These are phyloP conservation scores for Yamadazyma endophytica DNA, from an alignment of 805 yeast genomes.

Conservation along the genomic window DNA sequence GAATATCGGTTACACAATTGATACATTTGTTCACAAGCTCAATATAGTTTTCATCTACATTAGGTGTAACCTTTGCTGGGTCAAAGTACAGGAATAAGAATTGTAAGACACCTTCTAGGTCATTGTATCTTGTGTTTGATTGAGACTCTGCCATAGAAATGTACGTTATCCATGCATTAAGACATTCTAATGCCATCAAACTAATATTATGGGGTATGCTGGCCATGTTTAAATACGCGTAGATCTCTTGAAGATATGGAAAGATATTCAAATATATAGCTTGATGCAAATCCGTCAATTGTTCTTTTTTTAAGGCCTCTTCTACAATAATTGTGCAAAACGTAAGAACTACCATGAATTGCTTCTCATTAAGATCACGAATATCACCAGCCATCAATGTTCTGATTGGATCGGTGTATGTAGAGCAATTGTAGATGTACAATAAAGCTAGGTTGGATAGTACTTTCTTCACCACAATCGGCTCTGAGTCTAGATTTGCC, in stretches of 20 bases:
- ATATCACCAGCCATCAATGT: conserved; percentile 11
- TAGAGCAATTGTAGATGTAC: conserved; percentile 33
- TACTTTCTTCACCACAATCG: conserved; percentile 54
- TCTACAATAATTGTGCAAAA: conserved; percentile 43
- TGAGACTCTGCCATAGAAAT: conserved; percentile 31
- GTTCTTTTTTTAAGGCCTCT: conserved; percentile 41
- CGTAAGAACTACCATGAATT: conserved; percentile 9
- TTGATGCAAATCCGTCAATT: conserved; percentile 30
- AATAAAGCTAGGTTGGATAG: conserved; percentile 51
- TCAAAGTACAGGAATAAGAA: conserved; percentile 17
- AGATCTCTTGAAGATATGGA: conserved; percentile 15
- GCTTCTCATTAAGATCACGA: conserved; percentile 5
- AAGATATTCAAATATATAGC: conserved; percentile 32
- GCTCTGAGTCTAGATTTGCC: conserved; percentile 10
- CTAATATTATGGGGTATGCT: conserved; percentile 3
- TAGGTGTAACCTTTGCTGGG: no score
- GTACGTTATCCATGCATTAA: conserved; percentile 35
- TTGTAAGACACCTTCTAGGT: conserved; percentile 20
- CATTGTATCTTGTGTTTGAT: conserved; percentile 27
- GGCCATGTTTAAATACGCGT: conserved; percentile 12
- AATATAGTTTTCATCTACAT: conserved; percentile 7
- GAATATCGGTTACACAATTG: conserved; percentile 37
- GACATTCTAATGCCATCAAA: conserved; percentile 16
- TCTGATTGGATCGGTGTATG: conserved; percentile 40
- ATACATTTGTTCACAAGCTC: conserved; percentile 21